phyloP scores from a whole-genome alignment of 306 rosid genomes.

The Vicia sativa region DNA sequence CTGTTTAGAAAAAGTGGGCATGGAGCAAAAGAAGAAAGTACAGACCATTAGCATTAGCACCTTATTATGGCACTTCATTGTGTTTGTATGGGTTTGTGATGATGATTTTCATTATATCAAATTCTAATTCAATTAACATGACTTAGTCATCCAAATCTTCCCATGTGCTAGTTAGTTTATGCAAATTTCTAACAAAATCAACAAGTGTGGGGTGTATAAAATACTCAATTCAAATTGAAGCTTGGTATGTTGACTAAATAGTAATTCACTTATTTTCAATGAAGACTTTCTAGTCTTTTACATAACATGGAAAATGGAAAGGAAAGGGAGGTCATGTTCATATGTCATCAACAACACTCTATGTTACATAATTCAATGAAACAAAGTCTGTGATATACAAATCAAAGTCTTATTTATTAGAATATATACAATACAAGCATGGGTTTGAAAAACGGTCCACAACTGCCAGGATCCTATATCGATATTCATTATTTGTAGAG shows the following conservation, averaged over 20 bases:
- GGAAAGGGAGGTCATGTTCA: neutral
- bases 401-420: too few relatives aligned
- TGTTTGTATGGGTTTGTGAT: neutral
- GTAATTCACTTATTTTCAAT: neutral
- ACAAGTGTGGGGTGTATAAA: neutral
- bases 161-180: neutral
- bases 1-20: neutral
- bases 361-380: too few relatives aligned
- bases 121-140: neutral
- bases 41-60: neutral
- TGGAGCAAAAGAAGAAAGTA: neutral
- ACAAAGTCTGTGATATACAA: too few relatives aligned
- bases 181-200: neutral
- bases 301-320: neutral
- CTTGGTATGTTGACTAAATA: neutral
- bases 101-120: neutral
- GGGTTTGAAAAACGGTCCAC: too few relatives aligned
- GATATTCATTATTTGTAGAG: too few relatives aligned
- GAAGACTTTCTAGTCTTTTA: neutral
- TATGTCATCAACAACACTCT: too few relatives aligned
- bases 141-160: neutral
- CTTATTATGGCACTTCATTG: neutral
- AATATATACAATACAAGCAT: too few relatives aligned
- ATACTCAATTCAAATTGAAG: neutral
- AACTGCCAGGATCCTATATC: too few relatives aligned